Evolutionary conservation across 2,329 filamentous ascomycete species (phyloP), one percentile per base, ranked within the genome.

Genomic region (Fusarium paranaense): DNA sequence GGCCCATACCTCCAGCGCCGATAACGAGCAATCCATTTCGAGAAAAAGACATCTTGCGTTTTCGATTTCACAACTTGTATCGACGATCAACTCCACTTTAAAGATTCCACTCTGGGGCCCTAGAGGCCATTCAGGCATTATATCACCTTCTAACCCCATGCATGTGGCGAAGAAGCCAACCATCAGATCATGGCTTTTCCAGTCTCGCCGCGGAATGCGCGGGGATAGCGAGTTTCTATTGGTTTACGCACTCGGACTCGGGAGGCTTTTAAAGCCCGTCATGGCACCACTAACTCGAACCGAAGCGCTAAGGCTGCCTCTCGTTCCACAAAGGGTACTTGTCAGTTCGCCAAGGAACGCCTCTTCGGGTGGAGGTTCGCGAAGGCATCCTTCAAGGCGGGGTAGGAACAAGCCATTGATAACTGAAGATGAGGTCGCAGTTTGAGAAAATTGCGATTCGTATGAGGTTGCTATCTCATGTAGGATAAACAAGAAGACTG

Each of bases 1-100:
- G 57, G 45, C 64, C 57, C 45, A 62, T 62, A n/a, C 57, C 64
- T 6, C 64, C 47, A 8, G 45, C 33, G 9, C 64, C 57, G 18
- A 66, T 56, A 4, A 66, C 45, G 4, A 66, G 35, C 3, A 66
- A 20, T 40, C 33, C 45, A 6, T 56, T 63, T 10, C n/a, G 33
- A 40, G 32, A 14, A 33, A 40, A 30, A 56, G 61, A 14, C 61
- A 63, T 63, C 20, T 25, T 63, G 40, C 18, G 13, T n/a, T 50
- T 30, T 6, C 22, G 2, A 5, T 11, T 30, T 30, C 14, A 13
- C 14, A 30, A n/a, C 3, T 45, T 45, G 20, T 25, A 30, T 50
- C 2, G 16, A 30, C 5, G 45, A 50, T 50, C 16, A 32, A n/a
- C 25, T 30, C 45, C 42, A 47, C 22, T 50, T 13, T 9, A 13